Percentiles rank a stretch among this genome's conserved stretches.
phyloP scores from a whole-genome alignment of 108 stramenopile species.

The Cylindrotheca fusiformis region DNA sequence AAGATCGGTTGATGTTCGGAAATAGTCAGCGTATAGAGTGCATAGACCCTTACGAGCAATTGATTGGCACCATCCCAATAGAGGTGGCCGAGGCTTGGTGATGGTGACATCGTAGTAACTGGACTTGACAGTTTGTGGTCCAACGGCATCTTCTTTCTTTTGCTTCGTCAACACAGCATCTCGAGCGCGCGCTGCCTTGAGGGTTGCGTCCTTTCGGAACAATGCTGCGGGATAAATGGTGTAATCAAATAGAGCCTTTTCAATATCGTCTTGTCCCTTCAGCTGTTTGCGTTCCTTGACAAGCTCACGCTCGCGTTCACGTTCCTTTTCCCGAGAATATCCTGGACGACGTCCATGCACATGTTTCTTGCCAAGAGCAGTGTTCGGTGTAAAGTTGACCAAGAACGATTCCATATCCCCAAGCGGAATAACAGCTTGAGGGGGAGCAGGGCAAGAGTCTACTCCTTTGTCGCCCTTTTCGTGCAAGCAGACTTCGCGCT shows the following conservation, averaged over 20 bases:
- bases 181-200: conserved; percentile 77
- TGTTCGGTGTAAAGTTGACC: conserved; percentile 87
- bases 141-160: conserved; percentile 37
- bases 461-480: conserved; percentile 16
- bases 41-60: conserved; percentile 82
- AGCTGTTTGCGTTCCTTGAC: conserved; percentile 84
- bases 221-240: conserved; percentile 85
- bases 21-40: conserved; percentile 76
- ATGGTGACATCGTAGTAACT: conserved; percentile 86
- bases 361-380: conserved; percentile 85
- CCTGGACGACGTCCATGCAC: conserved; percentile 70
- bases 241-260: conserved; percentile 84
- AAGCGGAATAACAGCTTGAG: conserved; percentile 82
- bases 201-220: conserved; percentile 85
- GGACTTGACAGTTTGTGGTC: conserved; percentile 79
- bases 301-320: conserved; percentile 61
- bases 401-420: conserved; percentile 82
- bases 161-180: conserved; percentile 63
- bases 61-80: conserved; percentile 81
- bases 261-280: conserved; percentile 86
- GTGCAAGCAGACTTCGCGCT: conserved; percentile 59
- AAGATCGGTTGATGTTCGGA: conserved; percentile 65
- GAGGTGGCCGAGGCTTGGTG: conserved; percentile 75
- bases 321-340: conserved; percentile 68
- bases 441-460: conserved; percentile 48